Evolutionary conservation across 352 stramenopile genomes (phyloP).

Genomic region (Phytophthora boehmeriae): DNA sequence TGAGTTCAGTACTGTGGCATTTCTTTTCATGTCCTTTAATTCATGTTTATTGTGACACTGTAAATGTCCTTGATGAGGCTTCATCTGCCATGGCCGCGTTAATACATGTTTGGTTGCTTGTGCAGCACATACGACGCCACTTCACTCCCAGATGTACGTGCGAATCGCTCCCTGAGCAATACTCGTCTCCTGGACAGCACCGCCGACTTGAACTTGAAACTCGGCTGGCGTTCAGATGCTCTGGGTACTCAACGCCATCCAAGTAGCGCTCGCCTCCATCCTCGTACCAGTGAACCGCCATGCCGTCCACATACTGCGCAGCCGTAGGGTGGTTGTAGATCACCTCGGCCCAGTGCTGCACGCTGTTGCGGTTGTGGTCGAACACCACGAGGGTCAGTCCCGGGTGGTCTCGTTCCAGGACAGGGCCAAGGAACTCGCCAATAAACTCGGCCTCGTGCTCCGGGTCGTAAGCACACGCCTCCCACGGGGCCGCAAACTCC

Average conservation of each 20-base stretch:
- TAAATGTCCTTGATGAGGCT: too few species aligned
- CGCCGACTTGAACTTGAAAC: conserved; percentile 63
- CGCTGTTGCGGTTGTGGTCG: conserved; percentile 89
- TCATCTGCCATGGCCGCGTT: too few species aligned
- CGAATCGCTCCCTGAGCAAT: conserved; percentile 67
- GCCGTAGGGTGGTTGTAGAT: conserved; percentile 72
- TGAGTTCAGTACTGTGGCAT: too few species aligned
- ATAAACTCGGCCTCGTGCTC: conserved; percentile 80
- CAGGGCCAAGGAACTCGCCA: conserved; percentile 82
- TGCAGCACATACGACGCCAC: too few species aligned
- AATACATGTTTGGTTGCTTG: too few species aligned
- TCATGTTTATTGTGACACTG: too few species aligned
- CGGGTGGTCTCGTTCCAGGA: conserved; percentile 85
- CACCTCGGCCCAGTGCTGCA: conserved; percentile 73
- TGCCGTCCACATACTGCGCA: conserved; percentile 85
- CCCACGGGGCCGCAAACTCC: conserved; percentile 74
- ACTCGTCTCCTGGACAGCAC: conserved; percentile 41
- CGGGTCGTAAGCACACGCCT: conserved; percentile 65
- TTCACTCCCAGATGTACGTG: conserved; percentile 65
- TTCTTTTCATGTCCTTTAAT: too few species aligned
- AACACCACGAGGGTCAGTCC: conserved; percentile 92
- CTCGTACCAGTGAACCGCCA: conserved; percentile 92
- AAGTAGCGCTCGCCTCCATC: conserved; percentile 55
- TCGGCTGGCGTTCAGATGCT: conserved; percentile 66
- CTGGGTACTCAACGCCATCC: conserved; percentile 75